phyloP scores from a whole-genome alignment of 2,329 filamentous ascomycete genomes.

The Clonostachys byssicola region DNA sequence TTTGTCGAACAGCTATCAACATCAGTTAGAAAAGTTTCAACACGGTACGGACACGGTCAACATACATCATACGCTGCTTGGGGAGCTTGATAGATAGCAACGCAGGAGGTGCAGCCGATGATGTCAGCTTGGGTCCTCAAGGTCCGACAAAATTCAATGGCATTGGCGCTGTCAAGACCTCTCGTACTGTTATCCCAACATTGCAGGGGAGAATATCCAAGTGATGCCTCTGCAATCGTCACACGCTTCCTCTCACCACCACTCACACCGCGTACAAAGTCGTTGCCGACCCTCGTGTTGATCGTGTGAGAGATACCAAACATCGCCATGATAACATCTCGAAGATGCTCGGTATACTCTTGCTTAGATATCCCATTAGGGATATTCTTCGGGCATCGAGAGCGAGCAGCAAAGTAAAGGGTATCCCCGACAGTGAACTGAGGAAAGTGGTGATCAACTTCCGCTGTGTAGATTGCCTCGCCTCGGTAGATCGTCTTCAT shows the following conservation, averaged over 20 bases:
- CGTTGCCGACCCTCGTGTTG: slow-evolving; percentile 49
- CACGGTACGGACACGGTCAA: too few species aligned
- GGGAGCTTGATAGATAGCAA: slow-evolving; percentile 53
- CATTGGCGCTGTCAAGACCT: slow-evolving; percentile 47
- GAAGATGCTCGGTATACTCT: slow-evolving; percentile 40
- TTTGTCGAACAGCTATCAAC: slow-evolving; percentile 48
- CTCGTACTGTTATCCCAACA: slow-evolving; percentile 43
- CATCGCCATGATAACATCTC: slow-evolving; percentile 49
- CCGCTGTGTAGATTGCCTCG: slow-evolving; percentile 63
- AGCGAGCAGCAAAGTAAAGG: slow-evolving; percentile 55
- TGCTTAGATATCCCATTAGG: slow-evolving; percentile 36
- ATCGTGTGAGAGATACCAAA: slow-evolving; percentile 51
- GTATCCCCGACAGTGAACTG: slow-evolving; percentile 57
- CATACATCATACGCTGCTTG: slow-evolving; percentile 46
- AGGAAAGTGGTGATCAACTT: slow-evolving; percentile 60
- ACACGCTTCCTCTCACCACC: slow-evolving; percentile 42
- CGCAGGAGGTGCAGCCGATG: slow-evolving; percentile 41
- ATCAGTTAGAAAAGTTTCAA: too few species aligned
- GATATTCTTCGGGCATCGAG: slow-evolving; percentile 40
- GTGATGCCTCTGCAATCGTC: slow-evolving; percentile 19
- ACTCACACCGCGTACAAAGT: slow-evolving; percentile 47
- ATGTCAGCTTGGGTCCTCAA: slow-evolving; percentile 43
- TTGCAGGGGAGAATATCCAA: slow-evolving; percentile 15
- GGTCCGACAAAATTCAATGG: slow-evolving; percentile 49
- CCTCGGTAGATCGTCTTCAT: slow-evolving; percentile 53